Conservation (phyloP, 2,329 filamentous ascomycete genomes). For the Apiospora phragmitis region DNA sequence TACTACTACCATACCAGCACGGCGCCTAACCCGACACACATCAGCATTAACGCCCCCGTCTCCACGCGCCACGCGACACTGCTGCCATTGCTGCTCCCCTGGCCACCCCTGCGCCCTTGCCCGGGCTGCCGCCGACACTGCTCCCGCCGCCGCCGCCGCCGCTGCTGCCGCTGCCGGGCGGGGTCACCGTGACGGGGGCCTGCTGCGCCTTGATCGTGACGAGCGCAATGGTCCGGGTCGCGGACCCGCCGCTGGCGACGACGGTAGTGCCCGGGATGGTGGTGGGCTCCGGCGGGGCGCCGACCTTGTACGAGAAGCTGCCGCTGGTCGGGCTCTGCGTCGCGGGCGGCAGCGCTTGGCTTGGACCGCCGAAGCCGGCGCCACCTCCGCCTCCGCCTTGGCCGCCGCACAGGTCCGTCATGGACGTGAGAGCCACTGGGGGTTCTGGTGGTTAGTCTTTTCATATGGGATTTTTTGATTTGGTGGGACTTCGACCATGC, state of each 20-base stretch:
- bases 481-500: neutral
- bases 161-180: neutral
- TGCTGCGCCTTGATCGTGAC: constrained; percentile 2
- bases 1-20: neutral
- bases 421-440: neutral
- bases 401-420: neutral
- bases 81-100: neutral
- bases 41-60: neutral
- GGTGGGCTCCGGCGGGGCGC: neutral
- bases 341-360: neutral
- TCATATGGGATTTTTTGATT: too few species aligned
- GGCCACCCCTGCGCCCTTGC: neutral
- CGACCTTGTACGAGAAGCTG: neutral
- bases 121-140: neutral
- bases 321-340: neutral
- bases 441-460: neutral
- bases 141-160: neutral
- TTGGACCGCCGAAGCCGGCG: neutral
- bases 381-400: neutral
- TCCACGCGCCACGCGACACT: neutral
- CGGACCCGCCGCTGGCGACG: neutral
- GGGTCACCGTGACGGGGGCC: neutral
- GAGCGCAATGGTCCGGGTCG: neutral
- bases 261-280: constrained; percentile 1
- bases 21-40: neutral